Evolutionary conservation across 768 basidiomycete genomes (phyloP), one percentile per base, ranked within the genome.

Genomic region (Chalciporus chontae): DNA sequence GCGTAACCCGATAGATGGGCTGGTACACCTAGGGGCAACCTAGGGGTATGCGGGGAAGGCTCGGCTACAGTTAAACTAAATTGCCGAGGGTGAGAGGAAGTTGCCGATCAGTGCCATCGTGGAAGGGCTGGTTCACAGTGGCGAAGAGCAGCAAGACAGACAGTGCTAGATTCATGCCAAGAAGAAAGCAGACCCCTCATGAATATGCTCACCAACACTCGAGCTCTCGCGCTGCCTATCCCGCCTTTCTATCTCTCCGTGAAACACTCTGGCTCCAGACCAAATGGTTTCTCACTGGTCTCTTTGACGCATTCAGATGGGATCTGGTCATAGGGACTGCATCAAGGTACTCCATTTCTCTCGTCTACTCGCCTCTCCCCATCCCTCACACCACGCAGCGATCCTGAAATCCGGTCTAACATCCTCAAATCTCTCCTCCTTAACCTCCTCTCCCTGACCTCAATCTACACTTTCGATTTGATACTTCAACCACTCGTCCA

Each of bases 271-370:
- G 70, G 59, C 70, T 89, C 3, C 88, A 90, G 58, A 51, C 80
- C 9, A 72, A 65, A 45, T 90, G 82, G 71, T 74, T 77, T 13
- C 73, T 73, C 57, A 67, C 68, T 9, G 90, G 89, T 14, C 62
- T 90, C 10, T 60, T 78, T 37, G 89, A 91, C 69, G 79, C 87
- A 13, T 86, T 80, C 64, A 78, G 87, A 26, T 88, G 86, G 85
- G 78, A 82, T 64, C 63, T 78, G 21, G 83, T 90, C 44, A 48
- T 83, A 32, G 67, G 73, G 42, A 77, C 81, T 2, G 73, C 85
- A 36, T 67, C 75, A 38, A 79, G 79, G 88, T 90, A 69, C 47
- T 65, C 58, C 26, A n/a, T 44, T 44, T 45, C 10, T 34, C 43
- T 59, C 32, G 19, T 56, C 45, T 36, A 26, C 13, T 29, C 42